Evolutionary conservation across 768 basidiomycete species (phyloP).

Genomic region (Podaxis rugospora): DNA sequence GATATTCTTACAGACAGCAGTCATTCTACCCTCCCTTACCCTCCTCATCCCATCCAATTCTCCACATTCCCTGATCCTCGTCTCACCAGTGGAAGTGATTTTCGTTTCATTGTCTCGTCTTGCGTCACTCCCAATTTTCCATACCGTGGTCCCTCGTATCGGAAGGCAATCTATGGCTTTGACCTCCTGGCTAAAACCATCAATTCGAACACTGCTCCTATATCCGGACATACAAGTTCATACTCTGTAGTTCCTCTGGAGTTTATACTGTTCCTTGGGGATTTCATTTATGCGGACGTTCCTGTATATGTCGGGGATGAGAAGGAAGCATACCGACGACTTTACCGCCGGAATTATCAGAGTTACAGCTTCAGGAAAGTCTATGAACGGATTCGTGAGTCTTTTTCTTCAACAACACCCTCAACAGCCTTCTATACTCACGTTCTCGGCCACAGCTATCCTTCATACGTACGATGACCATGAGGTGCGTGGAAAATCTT

Average conservation of each 20-base stretch:
- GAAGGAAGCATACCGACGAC: constrained; percentile 53
- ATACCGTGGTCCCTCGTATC: constrained; percentile 50
- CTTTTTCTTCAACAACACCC: neutral
- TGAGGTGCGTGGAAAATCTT: constrained; percentile 35
- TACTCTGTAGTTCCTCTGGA: constrained; percentile 29
- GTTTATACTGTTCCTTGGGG: constrained; percentile 69
- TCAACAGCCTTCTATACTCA: neutral
- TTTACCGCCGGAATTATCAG: constrained; percentile 65
- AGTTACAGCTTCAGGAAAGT: constrained; percentile 62
- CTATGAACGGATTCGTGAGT: constrained; percentile 67
- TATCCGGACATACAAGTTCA: neutral
- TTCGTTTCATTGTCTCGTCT: constrained; percentile 66
- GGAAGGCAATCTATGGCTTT: constrained; percentile 55
- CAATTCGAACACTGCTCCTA: constrained; percentile 21
- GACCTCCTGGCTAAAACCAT: constrained; percentile 59
- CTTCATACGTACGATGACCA: constrained; percentile 74
- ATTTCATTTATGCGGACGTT: constrained; percentile 75
- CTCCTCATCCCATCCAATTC: constrained; percentile 50
- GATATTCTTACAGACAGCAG: constrained; percentile 42
- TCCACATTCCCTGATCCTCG: constrained; percentile 72
- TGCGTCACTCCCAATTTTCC: constrained; percentile 74
- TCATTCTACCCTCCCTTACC: constrained; percentile 44
- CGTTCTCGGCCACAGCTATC: constrained; percentile 41
- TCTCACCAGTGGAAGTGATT: constrained; percentile 46
- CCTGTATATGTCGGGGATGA: constrained; percentile 59